These are phyloP conservation scores for Suillus occidentalis DNA, from an alignment of 768 basidiomycete species.

Conservation along the genomic window DNA sequence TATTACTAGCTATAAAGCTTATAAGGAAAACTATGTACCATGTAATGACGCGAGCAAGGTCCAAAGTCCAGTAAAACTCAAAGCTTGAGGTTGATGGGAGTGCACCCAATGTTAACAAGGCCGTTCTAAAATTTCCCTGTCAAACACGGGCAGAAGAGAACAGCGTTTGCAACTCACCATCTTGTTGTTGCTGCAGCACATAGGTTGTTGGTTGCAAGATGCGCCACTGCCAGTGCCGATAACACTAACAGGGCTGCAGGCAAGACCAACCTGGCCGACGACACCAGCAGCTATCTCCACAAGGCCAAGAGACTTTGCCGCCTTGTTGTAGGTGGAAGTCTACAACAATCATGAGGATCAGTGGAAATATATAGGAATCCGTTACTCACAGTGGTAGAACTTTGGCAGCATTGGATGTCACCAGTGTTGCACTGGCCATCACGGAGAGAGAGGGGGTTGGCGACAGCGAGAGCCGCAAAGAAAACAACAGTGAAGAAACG, in stretches of 20 bases:
- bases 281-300: slow-evolving; percentile 7
- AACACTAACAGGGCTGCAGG: not conserved
- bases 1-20: not conserved
- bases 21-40: slow-evolving; percentile 8
- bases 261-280: not conserved
- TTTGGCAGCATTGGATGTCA: slow-evolving; percentile 20
- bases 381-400: slow-evolving; percentile 15
- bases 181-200: slow-evolving; percentile 21
- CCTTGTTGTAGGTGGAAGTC: slow-evolving; percentile 12
- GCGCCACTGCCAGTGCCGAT: slow-evolving; percentile 23
- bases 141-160: not conserved
- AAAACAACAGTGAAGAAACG: slow-evolving; percentile 16
- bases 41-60: not conserved
- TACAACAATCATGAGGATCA: slow-evolving; percentile 1
- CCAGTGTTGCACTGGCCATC: slow-evolving; percentile 27
- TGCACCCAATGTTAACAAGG: slow-evolving; percentile 28
- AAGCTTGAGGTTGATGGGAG: slow-evolving; percentile 10
- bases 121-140: slow-evolving; percentile 17
- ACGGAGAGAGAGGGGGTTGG: slow-evolving; percentile 23
- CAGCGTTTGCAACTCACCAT: not conserved
- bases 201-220: slow-evolving; percentile 18
- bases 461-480: slow-evolving; percentile 18
- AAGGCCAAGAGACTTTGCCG: not conserved
- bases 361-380: not conserved
- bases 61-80: slow-evolving; percentile 6